Conservation (phyloP, 352 stramenopile genomes). For the Thalassiosira livingstoniorum region DNA sequence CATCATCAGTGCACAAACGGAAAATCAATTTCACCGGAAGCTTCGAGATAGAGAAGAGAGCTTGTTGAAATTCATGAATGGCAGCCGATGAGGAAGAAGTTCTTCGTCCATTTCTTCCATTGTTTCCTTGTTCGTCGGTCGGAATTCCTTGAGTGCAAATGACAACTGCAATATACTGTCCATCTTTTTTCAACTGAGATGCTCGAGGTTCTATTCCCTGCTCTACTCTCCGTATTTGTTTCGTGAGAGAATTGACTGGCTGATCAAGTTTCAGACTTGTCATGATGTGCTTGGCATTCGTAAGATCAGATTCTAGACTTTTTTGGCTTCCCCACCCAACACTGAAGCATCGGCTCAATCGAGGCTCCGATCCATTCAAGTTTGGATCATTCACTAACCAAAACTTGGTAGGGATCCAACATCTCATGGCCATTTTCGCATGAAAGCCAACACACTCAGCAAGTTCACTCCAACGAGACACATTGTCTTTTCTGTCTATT, state of each 20-base stretch:
- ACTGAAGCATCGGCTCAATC: too few species aligned
- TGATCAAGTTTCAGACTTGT: background rate
- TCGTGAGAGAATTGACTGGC: background rate
- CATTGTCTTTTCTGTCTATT: background rate
- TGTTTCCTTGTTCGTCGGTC: slow-evolving; percentile 13
- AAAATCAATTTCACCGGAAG: slow-evolving; percentile 78
- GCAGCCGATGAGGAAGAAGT: too few species aligned
- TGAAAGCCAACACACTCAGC: slow-evolving; percentile 11
- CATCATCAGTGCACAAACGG: slow-evolving; percentile 79
- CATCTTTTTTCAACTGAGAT: background rate
- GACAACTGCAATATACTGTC: slow-evolving; percentile 2
- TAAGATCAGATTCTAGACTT: background rate
- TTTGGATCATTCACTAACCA: slow-evolving; percentile 17
- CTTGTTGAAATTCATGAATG: slow-evolving; percentile 54
- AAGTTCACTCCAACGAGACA: slow-evolving; percentile 16
- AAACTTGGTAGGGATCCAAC: slow-evolving; percentile 21
- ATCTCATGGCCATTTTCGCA: slow-evolving; percentile 6
- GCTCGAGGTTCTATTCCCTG: background rate
- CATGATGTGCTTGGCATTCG: slow-evolving; percentile 1
- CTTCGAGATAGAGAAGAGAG: slow-evolving; percentile 47
- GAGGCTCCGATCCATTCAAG: background rate
- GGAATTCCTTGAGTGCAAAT: slow-evolving; percentile 28
- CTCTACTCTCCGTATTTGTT: background rate
- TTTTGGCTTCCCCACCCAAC: background rate
- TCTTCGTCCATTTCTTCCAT: background rate